Evolutionary conservation across 306 rosid genomes (phyloP).

Genomic region (Nissolia schottii): DNA sequence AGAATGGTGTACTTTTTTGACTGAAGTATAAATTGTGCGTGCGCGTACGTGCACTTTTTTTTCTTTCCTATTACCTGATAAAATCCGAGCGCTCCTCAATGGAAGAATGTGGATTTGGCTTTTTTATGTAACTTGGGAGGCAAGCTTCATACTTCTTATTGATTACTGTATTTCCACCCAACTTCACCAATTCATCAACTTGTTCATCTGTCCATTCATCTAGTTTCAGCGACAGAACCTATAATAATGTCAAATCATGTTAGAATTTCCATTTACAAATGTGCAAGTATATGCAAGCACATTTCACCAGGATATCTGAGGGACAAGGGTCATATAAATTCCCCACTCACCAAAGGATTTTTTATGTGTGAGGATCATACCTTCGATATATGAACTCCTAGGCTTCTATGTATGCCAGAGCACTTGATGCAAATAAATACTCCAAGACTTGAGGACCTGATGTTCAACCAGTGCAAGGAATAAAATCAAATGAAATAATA

Average conservation of each 20-base stretch:
- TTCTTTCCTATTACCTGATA: conserved; percentile 53
- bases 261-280: neutral
- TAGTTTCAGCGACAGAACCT: conserved; percentile 90
- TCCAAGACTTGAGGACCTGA: conserved; percentile 77
- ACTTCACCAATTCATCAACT: conserved; percentile 56
- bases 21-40: neutral
- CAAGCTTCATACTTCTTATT: conserved; percentile 76
- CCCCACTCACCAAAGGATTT: neutral
- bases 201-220: conserved; percentile 90
- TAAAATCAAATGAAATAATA: neutral
- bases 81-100: conserved; percentile 71
- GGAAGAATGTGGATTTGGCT: conserved; percentile 69
- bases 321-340: neutral
- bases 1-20: neutral
- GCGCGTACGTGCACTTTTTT: neutral
- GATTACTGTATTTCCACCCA: conserved; percentile 73
- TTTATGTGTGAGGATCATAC: conserved; percentile 36
- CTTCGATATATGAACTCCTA: conserved; percentile 95
- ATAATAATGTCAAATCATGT: conserved; percentile 18
- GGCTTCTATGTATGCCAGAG: conserved; percentile 90
- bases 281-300: neutral
- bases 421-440: conserved; percentile 90
- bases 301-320: neutral
- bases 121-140: conserved; percentile 46
- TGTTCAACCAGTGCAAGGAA: conserved; percentile 11